phyloP scores from a whole-genome alignment of 2,329 filamentous ascomycete genomes.

The Colletotrichum incanum region DNA sequence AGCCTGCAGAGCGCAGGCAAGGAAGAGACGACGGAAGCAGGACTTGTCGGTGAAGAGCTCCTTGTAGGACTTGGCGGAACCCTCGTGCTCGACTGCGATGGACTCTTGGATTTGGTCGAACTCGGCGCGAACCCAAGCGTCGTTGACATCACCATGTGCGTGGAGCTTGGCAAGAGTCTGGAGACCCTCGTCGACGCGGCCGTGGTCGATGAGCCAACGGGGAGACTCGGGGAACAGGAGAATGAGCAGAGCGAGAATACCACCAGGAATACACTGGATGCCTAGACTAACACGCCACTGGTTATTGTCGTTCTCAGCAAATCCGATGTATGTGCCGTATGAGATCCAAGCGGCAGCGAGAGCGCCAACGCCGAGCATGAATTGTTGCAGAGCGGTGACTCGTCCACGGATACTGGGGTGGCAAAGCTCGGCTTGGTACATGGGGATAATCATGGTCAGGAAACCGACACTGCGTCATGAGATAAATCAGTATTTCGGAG shows the following conservation, averaged over 20 bases:
- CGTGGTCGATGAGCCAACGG: conserved; percentile 83
- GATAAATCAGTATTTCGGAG: not conserved
- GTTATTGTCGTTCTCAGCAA: conserved; percentile 47
- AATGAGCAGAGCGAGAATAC: conserved; percentile 76
- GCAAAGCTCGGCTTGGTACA: conserved; percentile 85
- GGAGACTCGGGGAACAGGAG: conserved; percentile 79
- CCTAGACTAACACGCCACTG: conserved; percentile 66
- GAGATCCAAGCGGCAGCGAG: conserved; percentile 82
- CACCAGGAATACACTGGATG: conserved; percentile 80
- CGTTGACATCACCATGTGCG: conserved; percentile 75
- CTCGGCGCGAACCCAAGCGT: conserved; percentile 81
- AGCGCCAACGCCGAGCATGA: conserved; percentile 85
- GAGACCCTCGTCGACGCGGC: conserved; percentile 75
- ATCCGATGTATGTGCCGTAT: conserved; percentile 65
- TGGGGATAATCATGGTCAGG: conserved; percentile 60
- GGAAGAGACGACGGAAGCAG: conserved; percentile 80
- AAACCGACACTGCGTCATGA: conserved; percentile 60
- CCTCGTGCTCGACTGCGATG: conserved; percentile 77
- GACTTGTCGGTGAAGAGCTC: conserved; percentile 77
- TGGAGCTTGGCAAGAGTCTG: conserved; percentile 79
- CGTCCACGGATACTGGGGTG: conserved; percentile 84
- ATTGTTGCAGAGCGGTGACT: conserved; percentile 84
- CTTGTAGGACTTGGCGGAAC: conserved; percentile 78
- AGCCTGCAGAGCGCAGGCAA: conserved; percentile 68
- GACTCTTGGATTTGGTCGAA: conserved; percentile 78